These are phyloP conservation scores for Aureobasidium sp. DNA, from an alignment of 2,329 filamentous ascomycete species.

Conservation along the genomic window DNA sequence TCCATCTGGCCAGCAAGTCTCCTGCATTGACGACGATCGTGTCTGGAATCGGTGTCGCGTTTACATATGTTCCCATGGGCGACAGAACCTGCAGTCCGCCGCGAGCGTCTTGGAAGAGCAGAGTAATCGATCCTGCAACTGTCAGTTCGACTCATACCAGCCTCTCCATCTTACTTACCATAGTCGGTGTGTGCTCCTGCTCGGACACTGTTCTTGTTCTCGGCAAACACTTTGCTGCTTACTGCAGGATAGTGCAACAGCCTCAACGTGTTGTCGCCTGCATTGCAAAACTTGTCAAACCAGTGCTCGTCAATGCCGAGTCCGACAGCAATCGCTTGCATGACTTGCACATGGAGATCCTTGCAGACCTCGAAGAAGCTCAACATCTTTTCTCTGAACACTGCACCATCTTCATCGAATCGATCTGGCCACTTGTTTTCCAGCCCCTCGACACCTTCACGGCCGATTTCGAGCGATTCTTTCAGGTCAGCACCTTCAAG, in stretches of 20 bases:
- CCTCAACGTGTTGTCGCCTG: conserved; percentile 56
- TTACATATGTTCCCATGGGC: conserved; percentile 64
- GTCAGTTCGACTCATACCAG: neutral
- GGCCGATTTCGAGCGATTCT: conserved; percentile 55
- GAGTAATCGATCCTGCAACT: conserved; percentile 37
- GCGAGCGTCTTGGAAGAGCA: conserved; percentile 49
- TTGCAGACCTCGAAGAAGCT: conserved; percentile 71
- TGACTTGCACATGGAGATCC: conserved; percentile 65
- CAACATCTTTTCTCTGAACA: conserved; percentile 66
- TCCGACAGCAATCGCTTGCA: conserved; percentile 56
- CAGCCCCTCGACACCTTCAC: conserved; percentile 51
- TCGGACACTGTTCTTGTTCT: conserved; percentile 46
- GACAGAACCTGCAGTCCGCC: conserved; percentile 58
- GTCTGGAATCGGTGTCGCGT: conserved; percentile 73
- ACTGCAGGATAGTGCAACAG: conserved; percentile 47
- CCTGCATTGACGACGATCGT: conserved; percentile 87
- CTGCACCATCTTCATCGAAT: conserved; percentile 45
- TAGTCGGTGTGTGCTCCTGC: conserved; percentile 73
- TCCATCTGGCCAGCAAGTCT: conserved; percentile 79
- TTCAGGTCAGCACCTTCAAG: conserved; percentile 48
- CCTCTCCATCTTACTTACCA: conserved; percentile 27
- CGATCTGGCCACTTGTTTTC: conserved; percentile 73
- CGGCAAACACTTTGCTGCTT: conserved; percentile 50
- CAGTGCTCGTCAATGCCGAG: conserved; percentile 60
- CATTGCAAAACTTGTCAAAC: conserved; percentile 70